These are phyloP conservation scores for Paspalum vaginatum DNA, from an alignment of 176 grass and related monocot species.

Conservation along the genomic window DNA sequence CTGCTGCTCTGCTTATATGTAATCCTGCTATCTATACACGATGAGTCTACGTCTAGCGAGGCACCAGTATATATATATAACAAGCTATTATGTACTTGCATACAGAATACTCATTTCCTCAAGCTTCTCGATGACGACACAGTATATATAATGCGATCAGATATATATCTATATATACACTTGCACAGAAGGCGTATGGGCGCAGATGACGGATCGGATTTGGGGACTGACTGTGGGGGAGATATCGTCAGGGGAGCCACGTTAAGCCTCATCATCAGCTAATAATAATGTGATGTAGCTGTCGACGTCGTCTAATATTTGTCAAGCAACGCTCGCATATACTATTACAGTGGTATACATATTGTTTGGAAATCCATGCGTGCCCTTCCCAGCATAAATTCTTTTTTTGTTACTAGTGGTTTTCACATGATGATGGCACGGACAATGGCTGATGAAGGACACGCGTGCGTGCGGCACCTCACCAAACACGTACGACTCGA, in stretches of 20 bases:
- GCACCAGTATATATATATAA: no score
- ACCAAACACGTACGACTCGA: constrained; percentile 40
- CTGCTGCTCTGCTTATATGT: no score
- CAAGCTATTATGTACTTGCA: no score
- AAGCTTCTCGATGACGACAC: no score
- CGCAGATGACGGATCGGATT: neutral
- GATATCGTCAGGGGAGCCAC: neutral
- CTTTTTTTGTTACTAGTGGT: neutral
- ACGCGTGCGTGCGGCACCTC: constrained; percentile 1
- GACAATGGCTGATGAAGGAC: neutral
- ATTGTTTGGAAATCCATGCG: neutral
- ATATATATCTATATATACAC: neutral
- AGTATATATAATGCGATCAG: no score
- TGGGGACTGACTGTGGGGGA: neutral
- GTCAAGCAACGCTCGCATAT: neutral
- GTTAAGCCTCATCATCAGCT: neutral
- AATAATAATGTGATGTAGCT: neutral
- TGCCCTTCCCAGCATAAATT: neutral
- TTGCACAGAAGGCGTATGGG: neutral
- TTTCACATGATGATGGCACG: neutral
- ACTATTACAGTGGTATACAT: no score
- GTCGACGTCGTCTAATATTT: neutral
- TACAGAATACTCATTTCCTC: no score
- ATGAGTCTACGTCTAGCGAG: no score
- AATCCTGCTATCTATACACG: no score